Conservation (phyloP, 2,329 filamentous ascomycete species). For the Cladosporium austrohemisphaericum region DNA sequence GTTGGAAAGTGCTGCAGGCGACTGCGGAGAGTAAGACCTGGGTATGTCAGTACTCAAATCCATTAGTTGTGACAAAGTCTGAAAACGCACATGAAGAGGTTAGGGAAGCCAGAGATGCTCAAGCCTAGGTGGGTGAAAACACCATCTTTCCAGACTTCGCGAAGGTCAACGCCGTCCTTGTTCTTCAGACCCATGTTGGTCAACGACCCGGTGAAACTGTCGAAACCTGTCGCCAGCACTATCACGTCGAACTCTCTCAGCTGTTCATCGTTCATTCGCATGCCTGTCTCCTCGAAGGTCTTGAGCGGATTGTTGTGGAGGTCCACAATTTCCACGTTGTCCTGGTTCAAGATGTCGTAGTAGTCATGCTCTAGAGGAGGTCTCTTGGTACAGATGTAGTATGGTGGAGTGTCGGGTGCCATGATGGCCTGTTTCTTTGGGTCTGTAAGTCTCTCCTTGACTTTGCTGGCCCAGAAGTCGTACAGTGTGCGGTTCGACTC, state of each 20-base stretch:
- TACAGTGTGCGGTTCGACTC: conserved; percentile 41
- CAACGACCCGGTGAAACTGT: conserved; percentile 37
- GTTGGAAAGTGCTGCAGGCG: conserved; percentile 45
- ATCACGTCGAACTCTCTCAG: conserved; percentile 44
- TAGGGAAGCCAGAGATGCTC: conserved; percentile 31
- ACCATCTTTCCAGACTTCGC: conserved; percentile 42
- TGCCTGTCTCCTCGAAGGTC: conserved; percentile 41
- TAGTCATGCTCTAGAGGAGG: conserved; percentile 45
- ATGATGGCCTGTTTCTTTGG: conserved; percentile 44
- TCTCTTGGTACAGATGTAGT: conserved; percentile 44
- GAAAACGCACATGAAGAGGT: conserved; percentile 34
- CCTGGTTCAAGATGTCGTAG: conserved; percentile 44
- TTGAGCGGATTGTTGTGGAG: conserved; percentile 40
- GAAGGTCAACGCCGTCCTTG: conserved; percentile 36
- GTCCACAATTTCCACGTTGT: conserved; percentile 41
- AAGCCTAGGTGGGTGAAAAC: conserved; percentile 41
- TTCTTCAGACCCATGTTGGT: conserved; percentile 35
- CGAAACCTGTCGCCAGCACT: conserved; percentile 44
- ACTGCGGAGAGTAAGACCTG: conserved; percentile 21
- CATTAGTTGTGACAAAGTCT: too few relatives aligned
- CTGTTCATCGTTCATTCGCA: conserved; percentile 40
- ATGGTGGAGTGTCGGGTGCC: conserved; percentile 39
- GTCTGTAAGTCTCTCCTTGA: conserved; percentile 38
- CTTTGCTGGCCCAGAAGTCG: conserved; percentile 46
- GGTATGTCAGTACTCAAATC: background rate